Evolutionary conservation across 2,329 filamentous ascomycete genomes (phyloP).

Genomic region (Aspergillus latus): DNA sequence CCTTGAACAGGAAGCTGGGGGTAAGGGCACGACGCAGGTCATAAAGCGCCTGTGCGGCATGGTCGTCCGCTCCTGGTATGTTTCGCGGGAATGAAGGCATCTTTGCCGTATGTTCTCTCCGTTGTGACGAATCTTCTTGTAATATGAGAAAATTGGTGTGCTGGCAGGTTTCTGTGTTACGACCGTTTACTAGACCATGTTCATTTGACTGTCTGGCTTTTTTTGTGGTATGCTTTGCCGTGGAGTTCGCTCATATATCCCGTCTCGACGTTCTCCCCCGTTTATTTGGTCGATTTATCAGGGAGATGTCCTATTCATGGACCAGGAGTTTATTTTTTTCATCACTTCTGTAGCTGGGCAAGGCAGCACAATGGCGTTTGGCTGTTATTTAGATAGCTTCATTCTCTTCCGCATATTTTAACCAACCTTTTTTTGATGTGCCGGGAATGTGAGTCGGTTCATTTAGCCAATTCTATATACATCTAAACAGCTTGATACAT

Average conservation of each 20-base stretch:
- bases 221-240: slow-evolving; percentile 8
- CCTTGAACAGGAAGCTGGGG: slow-evolving; percentile 63
- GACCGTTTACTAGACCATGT: slow-evolving; percentile 21
- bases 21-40: slow-evolving; percentile 72
- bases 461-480: background rate
- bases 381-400: slow-evolving; percentile 17
- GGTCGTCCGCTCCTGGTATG: slow-evolving; percentile 59
- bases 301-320: slow-evolving; percentile 17
- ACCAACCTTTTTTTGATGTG: too few species aligned
- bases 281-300: slow-evolving; percentile 14
- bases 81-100: slow-evolving; percentile 35
- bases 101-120: slow-evolving; percentile 5
- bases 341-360: slow-evolving; percentile 20
- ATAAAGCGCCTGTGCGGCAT: slow-evolving; percentile 69
- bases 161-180: slow-evolving; percentile 18
- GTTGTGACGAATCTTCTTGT: slow-evolving; percentile 21
- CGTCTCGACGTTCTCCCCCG: slow-evolving; percentile 9
- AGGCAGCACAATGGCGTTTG: slow-evolving; percentile 26
- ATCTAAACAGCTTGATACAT: background rate
- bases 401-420: slow-evolving; percentile 8
- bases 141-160: slow-evolving; percentile 22
- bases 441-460: background rate
- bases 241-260: slow-evolving; percentile 16
- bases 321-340: slow-evolving; percentile 21
- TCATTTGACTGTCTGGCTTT: slow-evolving; percentile 5